These are phyloP conservation scores for Lachnellula arida DNA, from an alignment of 2,329 filamentous ascomycete genomes.

Conservation along the genomic window DNA sequence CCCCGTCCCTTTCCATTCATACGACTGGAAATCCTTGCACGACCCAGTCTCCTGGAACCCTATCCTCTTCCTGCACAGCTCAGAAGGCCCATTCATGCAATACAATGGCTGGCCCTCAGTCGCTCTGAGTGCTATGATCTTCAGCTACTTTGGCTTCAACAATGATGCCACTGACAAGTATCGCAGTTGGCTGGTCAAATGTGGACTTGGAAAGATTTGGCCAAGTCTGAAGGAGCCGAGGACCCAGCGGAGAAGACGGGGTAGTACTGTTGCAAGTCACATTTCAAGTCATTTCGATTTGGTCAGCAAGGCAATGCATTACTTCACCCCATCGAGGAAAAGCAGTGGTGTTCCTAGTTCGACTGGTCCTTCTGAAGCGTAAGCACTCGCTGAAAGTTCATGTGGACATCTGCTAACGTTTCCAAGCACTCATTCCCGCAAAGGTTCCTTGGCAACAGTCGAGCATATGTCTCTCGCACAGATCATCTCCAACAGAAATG, in stretches of 20 bases:
- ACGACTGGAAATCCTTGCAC: conserved; percentile 51
- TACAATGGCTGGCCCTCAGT: conserved; percentile 57
- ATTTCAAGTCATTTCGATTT: conserved; percentile 19
- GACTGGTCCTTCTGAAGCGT: conserved; percentile 1
- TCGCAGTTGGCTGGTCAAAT: conserved; percentile 14
- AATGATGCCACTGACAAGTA: conserved; percentile 55
- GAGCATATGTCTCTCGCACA: conserved; percentile 3
- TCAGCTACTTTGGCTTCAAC: conserved; percentile 62
- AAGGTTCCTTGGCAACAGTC: conserved; percentile 7
- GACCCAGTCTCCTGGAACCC: conserved; percentile 41
- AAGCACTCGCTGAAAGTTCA: not conserved
- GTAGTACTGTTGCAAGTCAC: conserved; percentile 4
- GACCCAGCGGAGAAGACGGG: conserved; percentile 1
- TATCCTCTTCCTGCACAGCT: conserved; percentile 42
- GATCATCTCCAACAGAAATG: not conserved
- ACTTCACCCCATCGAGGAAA: conserved; percentile 18
- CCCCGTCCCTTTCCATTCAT: conserved; percentile 35
- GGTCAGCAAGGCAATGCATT: conserved; percentile 20
- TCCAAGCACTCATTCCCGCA: conserved; percentile 1
- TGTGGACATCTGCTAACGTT: not conserved
- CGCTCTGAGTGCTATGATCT: conserved; percentile 48
- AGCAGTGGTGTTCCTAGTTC: conserved; percentile 8
- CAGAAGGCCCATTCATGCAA: conserved; percentile 35
- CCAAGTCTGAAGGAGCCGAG: conserved; percentile 19
- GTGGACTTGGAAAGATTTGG: conserved; percentile 22